phyloP scores from a whole-genome alignment of 805 yeast species.

The Metschnikowia borealis region DNA sequence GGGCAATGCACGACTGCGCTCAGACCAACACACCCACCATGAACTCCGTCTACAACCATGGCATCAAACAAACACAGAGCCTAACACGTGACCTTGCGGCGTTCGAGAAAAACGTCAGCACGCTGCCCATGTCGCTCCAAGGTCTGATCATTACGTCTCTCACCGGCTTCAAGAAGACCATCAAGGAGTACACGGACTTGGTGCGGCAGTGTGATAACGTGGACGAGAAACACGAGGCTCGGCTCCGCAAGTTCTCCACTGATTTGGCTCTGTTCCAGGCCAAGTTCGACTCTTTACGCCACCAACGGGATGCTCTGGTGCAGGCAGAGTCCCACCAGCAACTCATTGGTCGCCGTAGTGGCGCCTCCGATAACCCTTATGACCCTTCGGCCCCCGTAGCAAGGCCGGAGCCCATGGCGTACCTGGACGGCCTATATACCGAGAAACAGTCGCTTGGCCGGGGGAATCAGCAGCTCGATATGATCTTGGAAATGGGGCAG shows the following conservation, averaged over 20 bases:
- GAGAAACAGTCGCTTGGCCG: slow-evolving; percentile 62
- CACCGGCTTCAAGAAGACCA: slow-evolving; percentile 68
- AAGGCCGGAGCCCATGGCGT: slow-evolving; percentile 27
- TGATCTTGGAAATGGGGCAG: slow-evolving; percentile 85
- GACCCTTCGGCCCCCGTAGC: slow-evolving; percentile 23
- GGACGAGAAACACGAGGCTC: slow-evolving; percentile 45
- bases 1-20: too few species aligned
- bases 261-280: slow-evolving; percentile 44
- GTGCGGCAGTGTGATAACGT: slow-evolving; percentile 55
- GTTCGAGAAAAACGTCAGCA: slow-evolving; percentile 61
- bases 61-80: slow-evolving; percentile 75
- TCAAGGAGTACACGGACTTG: slow-evolving; percentile 61
- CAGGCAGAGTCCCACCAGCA: slow-evolving; percentile 49
- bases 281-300: slow-evolving; percentile 52
- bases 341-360: slow-evolving; percentile 50
- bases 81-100: slow-evolving; percentile 63
- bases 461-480: slow-evolving; percentile 81
- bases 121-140: slow-evolving; percentile 72
- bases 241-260: slow-evolving; percentile 55
- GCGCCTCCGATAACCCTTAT: slow-evolving; percentile 49
- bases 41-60: slow-evolving; percentile 90
- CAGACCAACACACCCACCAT: not conserved
- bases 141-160: slow-evolving; percentile 79
- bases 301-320: slow-evolving; percentile 49
- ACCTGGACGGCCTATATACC: slow-evolving; percentile 62